A percentile compares a stretch with the other conserved stretches of the same genome.
Conservation (phyloP, 148 eudicot species). For the Cornus suecica region DNA sequence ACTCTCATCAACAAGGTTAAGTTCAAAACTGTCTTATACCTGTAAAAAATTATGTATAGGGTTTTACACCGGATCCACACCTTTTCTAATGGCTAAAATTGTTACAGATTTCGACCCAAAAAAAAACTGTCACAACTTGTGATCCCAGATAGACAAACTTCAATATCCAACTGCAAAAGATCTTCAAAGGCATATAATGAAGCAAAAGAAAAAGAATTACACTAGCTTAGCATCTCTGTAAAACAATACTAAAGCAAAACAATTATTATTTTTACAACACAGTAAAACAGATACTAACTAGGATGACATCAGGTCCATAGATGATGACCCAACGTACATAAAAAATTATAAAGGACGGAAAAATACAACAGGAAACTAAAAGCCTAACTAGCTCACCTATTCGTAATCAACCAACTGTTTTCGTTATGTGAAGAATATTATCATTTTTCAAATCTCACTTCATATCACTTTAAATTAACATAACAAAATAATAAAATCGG, state of each 20-base stretch:
- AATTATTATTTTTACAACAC: neutral
- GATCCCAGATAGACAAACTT: neutral
- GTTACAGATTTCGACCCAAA: no score
- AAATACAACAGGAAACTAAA: neutral
- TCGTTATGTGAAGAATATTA: neutral
- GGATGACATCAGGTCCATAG: constrained; percentile 7
- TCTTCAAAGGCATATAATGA: neutral
- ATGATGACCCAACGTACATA: no score
- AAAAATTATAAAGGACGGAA: neutral
- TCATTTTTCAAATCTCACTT: neutral
- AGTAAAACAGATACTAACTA: neutral
- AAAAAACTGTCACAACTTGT: neutral
- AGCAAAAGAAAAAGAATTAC: neutral
- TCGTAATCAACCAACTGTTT: neutral
- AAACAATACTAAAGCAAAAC: neutral
- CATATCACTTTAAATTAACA: constrained; percentile 5
- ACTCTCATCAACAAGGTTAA: neutral
- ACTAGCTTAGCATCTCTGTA: neutral
- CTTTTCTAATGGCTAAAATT: neutral
- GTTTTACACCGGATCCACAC: neutral
- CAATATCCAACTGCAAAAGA: neutral
- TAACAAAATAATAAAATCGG: constrained; percentile 7
- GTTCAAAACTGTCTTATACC: neutral
- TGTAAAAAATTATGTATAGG: no score
- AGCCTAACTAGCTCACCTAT: neutral